Evolutionary conservation across 306 rosid genomes (phyloP).

Genomic region (Sesbania bispinosa): DNA sequence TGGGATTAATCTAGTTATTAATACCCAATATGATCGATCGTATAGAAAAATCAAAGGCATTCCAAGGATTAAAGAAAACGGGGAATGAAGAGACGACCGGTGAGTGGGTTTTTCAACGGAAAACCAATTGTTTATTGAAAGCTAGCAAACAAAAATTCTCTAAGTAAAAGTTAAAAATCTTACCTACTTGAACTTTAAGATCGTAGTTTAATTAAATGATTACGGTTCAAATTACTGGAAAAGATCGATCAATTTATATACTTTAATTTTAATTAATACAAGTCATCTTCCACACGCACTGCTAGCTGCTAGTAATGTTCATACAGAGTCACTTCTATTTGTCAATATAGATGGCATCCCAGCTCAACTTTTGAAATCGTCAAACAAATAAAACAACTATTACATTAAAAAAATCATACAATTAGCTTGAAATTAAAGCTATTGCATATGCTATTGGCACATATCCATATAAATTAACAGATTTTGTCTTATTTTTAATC

Average conservation of each 20-base stretch:
- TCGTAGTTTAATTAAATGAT: constrained; percentile 23
- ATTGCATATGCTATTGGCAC: no score
- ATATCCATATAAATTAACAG: no score
- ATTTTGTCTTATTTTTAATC: no score
- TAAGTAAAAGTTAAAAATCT: constrained; percentile 37
- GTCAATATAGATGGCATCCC: background rate
- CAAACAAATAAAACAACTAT: background rate
- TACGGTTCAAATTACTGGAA: constrained; percentile 10
- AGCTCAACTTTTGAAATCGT: background rate
- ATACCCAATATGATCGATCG: constrained; percentile 6
- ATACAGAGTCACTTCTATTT: background rate
- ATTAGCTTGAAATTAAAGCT: no score
- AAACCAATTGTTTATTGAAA: constrained; percentile 10
- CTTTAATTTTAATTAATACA: background rate
- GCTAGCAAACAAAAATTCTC: constrained; percentile 36
- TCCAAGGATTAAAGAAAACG: background rate
- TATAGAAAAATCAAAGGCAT: constrained; percentile 2
- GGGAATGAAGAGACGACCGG: no score
- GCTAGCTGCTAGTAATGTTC: no score
- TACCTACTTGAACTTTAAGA: constrained; percentile 43
- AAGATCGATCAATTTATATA: background rate
- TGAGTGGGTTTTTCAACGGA: background rate
- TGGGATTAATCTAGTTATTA: background rate
- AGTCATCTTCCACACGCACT: constrained; percentile 19
- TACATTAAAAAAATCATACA: no score